A percentile compares a stretch with the other conserved stretches of the same genome.
Conservation (phyloP, 352 stramenopile genomes). For the Phytophthora nicotianae region DNA sequence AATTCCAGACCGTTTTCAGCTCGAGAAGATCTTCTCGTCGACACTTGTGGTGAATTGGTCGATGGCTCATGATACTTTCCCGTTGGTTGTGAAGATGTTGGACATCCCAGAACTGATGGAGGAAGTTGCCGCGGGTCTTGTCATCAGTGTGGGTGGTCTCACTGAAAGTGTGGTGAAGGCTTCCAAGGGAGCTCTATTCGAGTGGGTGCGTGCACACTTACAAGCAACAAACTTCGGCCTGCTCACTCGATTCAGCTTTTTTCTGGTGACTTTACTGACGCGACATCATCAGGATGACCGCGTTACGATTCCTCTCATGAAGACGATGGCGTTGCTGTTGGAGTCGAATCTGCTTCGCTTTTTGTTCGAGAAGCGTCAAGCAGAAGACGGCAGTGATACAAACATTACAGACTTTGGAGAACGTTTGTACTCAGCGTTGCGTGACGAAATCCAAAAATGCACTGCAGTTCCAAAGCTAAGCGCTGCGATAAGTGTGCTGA, state of each 20-base stretch:
- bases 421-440: slow-evolving; percentile 62
- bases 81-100: slow-evolving; percentile 85
- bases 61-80: slow-evolving; percentile 91
- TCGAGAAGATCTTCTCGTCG: slow-evolving; percentile 73
- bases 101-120: slow-evolving; percentile 89
- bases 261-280: slow-evolving; percentile 65
- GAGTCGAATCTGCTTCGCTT: slow-evolving; percentile 63
- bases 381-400: slow-evolving; percentile 25
- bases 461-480: slow-evolving; percentile 69
- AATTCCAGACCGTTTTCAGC: slow-evolving; percentile 75
- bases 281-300: slow-evolving; percentile 75
- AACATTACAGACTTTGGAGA: slow-evolving; percentile 58
- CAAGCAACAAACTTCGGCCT: slow-evolving; percentile 68
- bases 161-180: slow-evolving; percentile 94
- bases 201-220: slow-evolving; percentile 59
- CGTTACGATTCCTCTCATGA: slow-evolving; percentile 88
- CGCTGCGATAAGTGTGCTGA: slow-evolving; percentile 70
- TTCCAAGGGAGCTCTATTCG: slow-evolving; percentile 65
- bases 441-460: slow-evolving; percentile 70
- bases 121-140: slow-evolving; percentile 86
- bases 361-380: slow-evolving; percentile 52
- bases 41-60: slow-evolving; percentile 75
- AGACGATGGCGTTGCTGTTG: slow-evolving; percentile 82
- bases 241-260: slow-evolving; percentile 70
- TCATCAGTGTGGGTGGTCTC: slow-evolving; percentile 95